Conservation (phyloP, 208 protist species). For the Acanthamoeba divionensis region DNA sequence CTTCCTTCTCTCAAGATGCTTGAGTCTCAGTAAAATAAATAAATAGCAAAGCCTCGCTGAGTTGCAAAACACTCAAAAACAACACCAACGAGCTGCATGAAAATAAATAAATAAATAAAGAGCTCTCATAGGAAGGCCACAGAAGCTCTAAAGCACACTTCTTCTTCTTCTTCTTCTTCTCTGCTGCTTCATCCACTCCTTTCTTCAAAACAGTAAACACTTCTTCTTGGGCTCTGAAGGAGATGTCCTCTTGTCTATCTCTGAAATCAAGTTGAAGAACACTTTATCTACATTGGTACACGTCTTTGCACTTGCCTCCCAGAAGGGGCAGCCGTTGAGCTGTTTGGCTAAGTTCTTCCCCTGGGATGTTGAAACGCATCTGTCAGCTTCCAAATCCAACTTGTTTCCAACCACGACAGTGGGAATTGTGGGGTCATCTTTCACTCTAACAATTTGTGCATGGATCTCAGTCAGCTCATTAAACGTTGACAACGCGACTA, state of each 20-base stretch:
- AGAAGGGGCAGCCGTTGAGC: constrained; percentile 60
- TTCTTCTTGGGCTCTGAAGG: not conserved
- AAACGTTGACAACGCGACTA: not conserved
- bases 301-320: constrained; percentile 76
- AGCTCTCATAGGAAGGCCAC: too few species aligned
- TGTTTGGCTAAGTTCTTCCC: constrained; percentile 73
- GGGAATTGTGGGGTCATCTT: constrained; percentile 50
- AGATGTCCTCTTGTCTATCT: not conserved
- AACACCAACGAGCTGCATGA: too few species aligned
- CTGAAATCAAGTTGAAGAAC: constrained; percentile 67
- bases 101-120: too few species aligned
- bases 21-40: too few species aligned
- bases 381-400: constrained; percentile 72
- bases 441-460: constrained; percentile 13
- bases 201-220: not conserved
- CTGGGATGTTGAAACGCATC: constrained; percentile 68
- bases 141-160: too few species aligned
- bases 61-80: too few species aligned
- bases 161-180: too few species aligned
- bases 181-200: too few species aligned
- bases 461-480: constrained; percentile 12
- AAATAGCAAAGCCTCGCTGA: too few species aligned
- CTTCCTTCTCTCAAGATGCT: too few species aligned
- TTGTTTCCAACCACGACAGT: constrained; percentile 81
- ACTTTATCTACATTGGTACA: constrained; percentile 81